A percentile compares a stretch with the other conserved stretches of the same genome.
Conservation (phyloP, 73 alveolate genomes). For the Paramecium tetraurelia region DNA sequence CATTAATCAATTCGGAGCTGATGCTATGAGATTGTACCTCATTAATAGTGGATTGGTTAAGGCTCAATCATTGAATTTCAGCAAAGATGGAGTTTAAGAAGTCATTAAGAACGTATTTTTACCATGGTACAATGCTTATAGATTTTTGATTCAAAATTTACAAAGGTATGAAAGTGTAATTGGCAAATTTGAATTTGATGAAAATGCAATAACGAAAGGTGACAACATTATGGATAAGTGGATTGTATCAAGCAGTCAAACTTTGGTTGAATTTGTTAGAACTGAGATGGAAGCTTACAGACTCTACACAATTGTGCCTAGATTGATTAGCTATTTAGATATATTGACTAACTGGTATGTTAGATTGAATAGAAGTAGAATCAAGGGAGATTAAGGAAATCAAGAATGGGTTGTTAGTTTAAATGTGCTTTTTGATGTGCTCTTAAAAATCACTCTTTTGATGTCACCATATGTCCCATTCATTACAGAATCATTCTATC, state of each 20-base stretch:
- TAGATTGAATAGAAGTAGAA: conserved; percentile 95
- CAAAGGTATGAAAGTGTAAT: conserved; percentile 86
- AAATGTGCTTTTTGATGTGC: conserved; percentile 86
- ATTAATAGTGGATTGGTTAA: conserved; percentile 95
- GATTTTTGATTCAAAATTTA: conserved; percentile 94
- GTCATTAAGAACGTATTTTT: conserved; percentile 93
- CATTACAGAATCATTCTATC: conserved; percentile 93
- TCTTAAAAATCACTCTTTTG: conserved; percentile 81
- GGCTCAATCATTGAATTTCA: conserved; percentile 92
- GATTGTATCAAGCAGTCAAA: conserved; percentile 89
- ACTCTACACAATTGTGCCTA: conserved; percentile 89
- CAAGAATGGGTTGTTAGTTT: conserved; percentile 82
- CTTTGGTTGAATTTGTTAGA: conserved; percentile 89
- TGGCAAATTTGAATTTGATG: conserved; percentile 83
- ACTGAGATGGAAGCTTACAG: conserved; percentile 93
- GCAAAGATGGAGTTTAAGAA: conserved; percentile 87
- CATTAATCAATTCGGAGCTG: conserved; percentile 89
- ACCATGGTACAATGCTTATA: conserved; percentile 98
- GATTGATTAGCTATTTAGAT: conserved; percentile 85
- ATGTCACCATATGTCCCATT: conserved; percentile 98
- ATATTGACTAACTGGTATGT: conserved; percentile 97
- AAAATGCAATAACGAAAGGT: conserved; percentile 42
- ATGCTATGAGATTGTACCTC: conserved; percentile 93
- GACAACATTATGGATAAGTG: conserved; percentile 92
- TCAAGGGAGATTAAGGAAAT: conserved; percentile 94